Percentiles rank a stretch among this genome's conserved stretches.
Evolutionary conservation across 2,329 filamentous ascomycete genomes (phyloP).

Genomic region (Diplodia sapinea): DNA sequence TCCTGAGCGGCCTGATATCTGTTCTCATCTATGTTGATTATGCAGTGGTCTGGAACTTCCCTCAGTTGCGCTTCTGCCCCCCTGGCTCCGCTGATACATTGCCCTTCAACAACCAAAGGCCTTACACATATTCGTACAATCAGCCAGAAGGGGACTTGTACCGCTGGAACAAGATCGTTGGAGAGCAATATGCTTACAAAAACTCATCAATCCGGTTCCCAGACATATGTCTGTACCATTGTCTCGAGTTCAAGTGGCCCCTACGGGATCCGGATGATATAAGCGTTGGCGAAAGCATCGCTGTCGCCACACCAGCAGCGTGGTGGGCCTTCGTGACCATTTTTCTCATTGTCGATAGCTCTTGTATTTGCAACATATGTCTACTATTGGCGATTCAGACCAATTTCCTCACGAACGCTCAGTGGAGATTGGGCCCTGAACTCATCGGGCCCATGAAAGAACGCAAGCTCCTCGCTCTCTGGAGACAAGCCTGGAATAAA

Average conservation of each 20-base stretch:
- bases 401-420: neutral
- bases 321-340: neutral
- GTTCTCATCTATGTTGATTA: neutral
- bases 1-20: neutral
- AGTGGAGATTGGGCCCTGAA: neutral
- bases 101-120: neutral
- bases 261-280: neutral
- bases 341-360: neutral
- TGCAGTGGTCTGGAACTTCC: neutral
- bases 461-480: neutral
- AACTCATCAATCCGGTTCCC: neutral
- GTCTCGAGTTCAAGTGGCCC: neutral
- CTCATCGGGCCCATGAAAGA: neutral
- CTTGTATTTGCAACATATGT: neutral
- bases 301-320: accelerated
- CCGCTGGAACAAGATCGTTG: neutral
- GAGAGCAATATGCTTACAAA: neutral
- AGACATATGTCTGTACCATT: neutral
- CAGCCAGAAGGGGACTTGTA: neutral
- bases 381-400: neutral
- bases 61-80: neutral
- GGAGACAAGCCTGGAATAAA: neutral
- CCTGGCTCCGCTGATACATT: neutral
- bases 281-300: neutral
- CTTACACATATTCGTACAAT: neutral